Evolutionary conservation across 169 alveolate genomes (phyloP).

Genomic region (Eimeria sp.): DNA sequence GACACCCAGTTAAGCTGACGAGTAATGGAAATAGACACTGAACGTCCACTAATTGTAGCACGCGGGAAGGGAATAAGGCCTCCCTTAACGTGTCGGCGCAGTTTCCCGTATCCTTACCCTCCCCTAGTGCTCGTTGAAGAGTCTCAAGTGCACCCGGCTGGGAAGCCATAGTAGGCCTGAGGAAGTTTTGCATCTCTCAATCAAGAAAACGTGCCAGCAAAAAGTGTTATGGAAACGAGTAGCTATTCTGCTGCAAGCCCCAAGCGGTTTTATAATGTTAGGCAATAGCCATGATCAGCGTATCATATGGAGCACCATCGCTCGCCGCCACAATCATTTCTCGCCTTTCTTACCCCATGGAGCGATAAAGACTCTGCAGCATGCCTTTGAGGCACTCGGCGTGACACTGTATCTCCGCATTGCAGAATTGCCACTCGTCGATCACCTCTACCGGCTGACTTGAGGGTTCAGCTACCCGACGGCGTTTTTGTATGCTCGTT

Average conservation of each 20-base stretch:
- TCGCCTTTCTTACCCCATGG: constrained; percentile 42
- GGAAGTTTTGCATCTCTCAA: neutral
- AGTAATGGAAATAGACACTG: neutral
- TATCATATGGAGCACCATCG: neutral
- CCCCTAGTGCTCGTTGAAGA: constrained; percentile 43
- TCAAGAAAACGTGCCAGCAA: neutral
- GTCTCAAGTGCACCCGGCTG: constrained; percentile 27
- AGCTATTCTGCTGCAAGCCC: neutral
- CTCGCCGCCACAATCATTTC: neutral
- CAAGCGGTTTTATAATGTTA: neutral
- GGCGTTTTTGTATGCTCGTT: constrained; percentile 58
- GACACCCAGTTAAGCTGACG: neutral
- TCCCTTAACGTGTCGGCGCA: neutral
- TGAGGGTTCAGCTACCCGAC: neutral
- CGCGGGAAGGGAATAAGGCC: neutral
- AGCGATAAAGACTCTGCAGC: constrained; percentile 56
- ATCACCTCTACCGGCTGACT: neutral
- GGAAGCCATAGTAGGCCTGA: constrained; percentile 34
- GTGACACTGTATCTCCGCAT: constrained; percentile 52
- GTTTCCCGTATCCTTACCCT: constrained; percentile 12
- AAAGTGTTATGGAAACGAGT: neutral
- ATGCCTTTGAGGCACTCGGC: constrained; percentile 57
- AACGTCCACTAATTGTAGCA: neutral
- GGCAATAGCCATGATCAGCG: neutral
- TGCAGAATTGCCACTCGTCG: neutral